phyloP scores from a whole-genome alignment of 768 basidiomycete species.

The Tylopilus sp. region DNA sequence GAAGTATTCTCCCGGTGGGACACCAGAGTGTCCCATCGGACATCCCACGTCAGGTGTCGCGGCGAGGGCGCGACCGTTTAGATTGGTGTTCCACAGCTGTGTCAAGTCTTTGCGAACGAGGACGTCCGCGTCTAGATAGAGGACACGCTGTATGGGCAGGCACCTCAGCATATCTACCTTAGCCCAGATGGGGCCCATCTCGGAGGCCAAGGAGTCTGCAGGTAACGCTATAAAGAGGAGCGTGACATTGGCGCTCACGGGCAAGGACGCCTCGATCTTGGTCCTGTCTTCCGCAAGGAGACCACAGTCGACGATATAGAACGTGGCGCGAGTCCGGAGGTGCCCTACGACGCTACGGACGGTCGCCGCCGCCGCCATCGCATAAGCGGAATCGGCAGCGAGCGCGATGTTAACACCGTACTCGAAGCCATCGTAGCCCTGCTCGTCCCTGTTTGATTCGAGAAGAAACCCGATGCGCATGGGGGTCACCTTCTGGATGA shows the following conservation, averaged over 20 bases:
- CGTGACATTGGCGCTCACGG: conserved; percentile 30
- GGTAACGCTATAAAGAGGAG: conserved; percentile 43
- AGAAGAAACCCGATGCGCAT: conserved; percentile 52
- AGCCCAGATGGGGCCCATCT: conserved; percentile 41
- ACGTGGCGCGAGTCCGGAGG: conserved; percentile 38
- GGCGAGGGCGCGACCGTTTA: conserved; percentile 40
- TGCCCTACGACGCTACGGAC: conserved; percentile 39
- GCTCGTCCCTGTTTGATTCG: conserved; percentile 2
- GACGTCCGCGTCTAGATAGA: conserved; percentile 54
- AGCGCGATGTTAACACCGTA: conserved; percentile 50
- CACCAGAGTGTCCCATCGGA: conserved; percentile 43
- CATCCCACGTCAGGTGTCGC: conserved; percentile 48
- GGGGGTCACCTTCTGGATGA: conserved; percentile 46
- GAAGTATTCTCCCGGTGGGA: conserved; percentile 41
- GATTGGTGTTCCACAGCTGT: conserved; percentile 44
- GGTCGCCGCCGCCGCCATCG: conserved; percentile 46
- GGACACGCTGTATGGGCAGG: conserved; percentile 47
- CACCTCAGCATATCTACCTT: conserved; percentile 45
- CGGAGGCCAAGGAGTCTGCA: conserved; percentile 22
- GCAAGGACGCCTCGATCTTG: conserved; percentile 31
- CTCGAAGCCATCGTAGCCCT: conserved; percentile 27
- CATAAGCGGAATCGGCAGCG: conserved; percentile 41
- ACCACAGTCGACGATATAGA: conserved; percentile 51
- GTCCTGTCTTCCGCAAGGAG: conserved; percentile 34
- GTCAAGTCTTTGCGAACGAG: conserved; percentile 40